phyloP scores from a whole-genome alignment of 192 early-diverging fungal genomes.

The Geranomyces variabilis region DNA sequence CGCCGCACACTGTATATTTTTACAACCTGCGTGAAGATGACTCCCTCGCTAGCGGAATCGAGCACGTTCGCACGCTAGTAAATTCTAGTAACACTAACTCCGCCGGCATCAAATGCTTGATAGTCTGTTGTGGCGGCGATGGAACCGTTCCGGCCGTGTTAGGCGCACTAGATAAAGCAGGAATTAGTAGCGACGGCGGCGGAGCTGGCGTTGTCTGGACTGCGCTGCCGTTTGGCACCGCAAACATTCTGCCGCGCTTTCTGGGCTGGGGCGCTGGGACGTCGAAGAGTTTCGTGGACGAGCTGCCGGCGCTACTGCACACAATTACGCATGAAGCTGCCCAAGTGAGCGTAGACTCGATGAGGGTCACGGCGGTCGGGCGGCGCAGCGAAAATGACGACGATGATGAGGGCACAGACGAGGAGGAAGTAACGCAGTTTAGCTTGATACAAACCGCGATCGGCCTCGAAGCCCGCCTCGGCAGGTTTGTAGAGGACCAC shows the following conservation, averaged over 20 bases:
- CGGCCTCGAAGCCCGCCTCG: constrained; percentile 23
- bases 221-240: constrained; percentile 28
- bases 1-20: neutral
- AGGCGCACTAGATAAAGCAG: constrained; percentile 10
- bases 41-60: neutral
- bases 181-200: neutral
- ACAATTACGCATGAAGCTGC: constrained; percentile 6
- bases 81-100: no score
- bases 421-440: constrained; percentile 20
- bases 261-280: constrained; percentile 23
- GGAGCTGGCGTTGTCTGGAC: constrained; percentile 8
- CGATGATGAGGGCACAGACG: neutral
- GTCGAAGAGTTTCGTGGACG: constrained; percentile 4
- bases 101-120: neutral
- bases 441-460: constrained; percentile 25
- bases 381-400: neutral
- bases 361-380: constrained; percentile 16
- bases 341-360: constrained; percentile 11
- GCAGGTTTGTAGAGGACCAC: constrained; percentile 26
- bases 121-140: constrained; percentile 26
- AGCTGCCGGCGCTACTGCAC: neutral
- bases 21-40: constrained; percentile 12
- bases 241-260: constrained; percentile 28
- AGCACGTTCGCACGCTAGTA: neutral
- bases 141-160: constrained; percentile 13